A percentile compares a stretch with the other conserved stretches of the same genome.
Conservation (phyloP, 1,284 basidiomycete species). For the Sporisorium sorghi region DNA sequence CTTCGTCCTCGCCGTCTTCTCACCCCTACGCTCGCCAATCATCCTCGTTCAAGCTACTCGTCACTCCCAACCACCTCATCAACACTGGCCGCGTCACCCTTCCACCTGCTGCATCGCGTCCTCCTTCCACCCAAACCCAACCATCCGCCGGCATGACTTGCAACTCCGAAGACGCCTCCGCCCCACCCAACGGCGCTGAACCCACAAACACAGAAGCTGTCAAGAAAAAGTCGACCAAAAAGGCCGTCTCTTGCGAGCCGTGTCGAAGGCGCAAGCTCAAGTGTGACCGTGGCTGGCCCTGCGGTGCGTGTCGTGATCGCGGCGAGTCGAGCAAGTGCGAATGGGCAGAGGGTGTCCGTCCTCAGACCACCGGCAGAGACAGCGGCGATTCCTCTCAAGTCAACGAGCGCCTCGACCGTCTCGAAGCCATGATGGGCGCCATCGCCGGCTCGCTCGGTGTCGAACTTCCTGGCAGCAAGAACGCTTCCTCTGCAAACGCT, state of each 20-base stretch:
- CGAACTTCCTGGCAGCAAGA: constrained; percentile 31
- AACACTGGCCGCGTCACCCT: constrained; percentile 18
- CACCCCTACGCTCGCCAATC: constrained; percentile 4
- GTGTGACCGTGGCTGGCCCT: constrained; percentile 59
- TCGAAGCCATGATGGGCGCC: constrained; percentile 56
- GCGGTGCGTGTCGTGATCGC: constrained; percentile 54
- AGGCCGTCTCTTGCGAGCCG: constrained; percentile 63
- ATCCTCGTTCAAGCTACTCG: constrained; percentile 3
- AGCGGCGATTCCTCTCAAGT: constrained; percentile 31
- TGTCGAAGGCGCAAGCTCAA: constrained; percentile 64
- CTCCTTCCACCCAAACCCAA: neutral
- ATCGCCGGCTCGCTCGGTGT: constrained; percentile 48
- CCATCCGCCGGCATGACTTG: constrained; percentile 27
- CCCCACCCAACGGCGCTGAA: constrained; percentile 3
- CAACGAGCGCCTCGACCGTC: constrained; percentile 51
- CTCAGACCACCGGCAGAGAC: constrained; percentile 55
- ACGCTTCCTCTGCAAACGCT: neutral
- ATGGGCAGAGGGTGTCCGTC: constrained; percentile 62
- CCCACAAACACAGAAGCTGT: constrained; percentile 14
- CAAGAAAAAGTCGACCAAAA: constrained; percentile 58
- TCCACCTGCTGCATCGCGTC: constrained; percentile 8
- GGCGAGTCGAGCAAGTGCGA: constrained; percentile 58
- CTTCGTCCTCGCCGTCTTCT: neutral
- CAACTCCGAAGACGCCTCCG: constrained; percentile 6
- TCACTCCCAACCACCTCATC: constrained; percentile 7